A percentile compares a stretch with the other conserved stretches of the same genome.
Evolutionary conservation across 1,284 basidiomycete species (phyloP).

Genomic region (Polyporus tsugae): DNA sequence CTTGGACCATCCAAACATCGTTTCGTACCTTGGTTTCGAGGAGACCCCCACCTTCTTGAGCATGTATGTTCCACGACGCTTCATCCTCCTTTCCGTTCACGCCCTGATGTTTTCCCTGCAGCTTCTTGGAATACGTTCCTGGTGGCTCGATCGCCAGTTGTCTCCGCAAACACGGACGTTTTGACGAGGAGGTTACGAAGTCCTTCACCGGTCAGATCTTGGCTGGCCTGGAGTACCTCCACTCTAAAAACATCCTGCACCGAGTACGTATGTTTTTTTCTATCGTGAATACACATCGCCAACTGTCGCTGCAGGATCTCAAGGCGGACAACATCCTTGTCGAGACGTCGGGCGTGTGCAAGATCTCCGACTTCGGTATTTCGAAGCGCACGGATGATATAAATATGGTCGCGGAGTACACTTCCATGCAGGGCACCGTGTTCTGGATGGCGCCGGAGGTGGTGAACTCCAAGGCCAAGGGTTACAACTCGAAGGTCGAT

Average conservation of each 20-base stretch:
- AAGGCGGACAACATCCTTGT: slow-evolving; percentile 99
- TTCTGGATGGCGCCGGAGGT: slow-evolving; percentile 99
- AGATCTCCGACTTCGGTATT: slow-evolving; percentile 98
- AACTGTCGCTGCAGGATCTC: slow-evolving; percentile 69
- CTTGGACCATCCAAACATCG: slow-evolving; percentile 96
- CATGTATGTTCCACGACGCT: slow-evolving; percentile 69
- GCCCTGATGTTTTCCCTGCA: slow-evolving; percentile 40
- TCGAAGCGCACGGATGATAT: slow-evolving; percentile 92
- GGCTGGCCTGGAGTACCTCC: slow-evolving; percentile 92
- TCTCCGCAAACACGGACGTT: slow-evolving; percentile 91
- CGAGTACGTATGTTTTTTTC: slow-evolving; percentile 57
- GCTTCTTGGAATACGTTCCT: slow-evolving; percentile 98
- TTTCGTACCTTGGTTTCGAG: slow-evolving; percentile 98
- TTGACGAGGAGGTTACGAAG: slow-evolving; percentile 92
- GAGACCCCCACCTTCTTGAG: slow-evolving; percentile 90
- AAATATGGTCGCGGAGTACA: slow-evolving; percentile 81
- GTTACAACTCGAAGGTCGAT: slow-evolving; percentile 97
- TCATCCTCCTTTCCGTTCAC: slow-evolving; percentile 1
- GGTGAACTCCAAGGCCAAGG: slow-evolving; percentile 82
- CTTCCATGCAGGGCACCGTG: slow-evolving; percentile 95
- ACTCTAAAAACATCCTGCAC: slow-evolving; percentile 92
- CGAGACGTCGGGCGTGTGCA: slow-evolving; percentile 92
- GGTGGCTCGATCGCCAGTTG: slow-evolving; percentile 97
- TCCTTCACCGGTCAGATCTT: slow-evolving; percentile 95
- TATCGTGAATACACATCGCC: slow-evolving; percentile 5